A percentile compares a stretch with the other conserved stretches of the same genome.
Conservation (phyloP, 352 stramenopile genomes). For the Blastocystis sp. region DNA sequence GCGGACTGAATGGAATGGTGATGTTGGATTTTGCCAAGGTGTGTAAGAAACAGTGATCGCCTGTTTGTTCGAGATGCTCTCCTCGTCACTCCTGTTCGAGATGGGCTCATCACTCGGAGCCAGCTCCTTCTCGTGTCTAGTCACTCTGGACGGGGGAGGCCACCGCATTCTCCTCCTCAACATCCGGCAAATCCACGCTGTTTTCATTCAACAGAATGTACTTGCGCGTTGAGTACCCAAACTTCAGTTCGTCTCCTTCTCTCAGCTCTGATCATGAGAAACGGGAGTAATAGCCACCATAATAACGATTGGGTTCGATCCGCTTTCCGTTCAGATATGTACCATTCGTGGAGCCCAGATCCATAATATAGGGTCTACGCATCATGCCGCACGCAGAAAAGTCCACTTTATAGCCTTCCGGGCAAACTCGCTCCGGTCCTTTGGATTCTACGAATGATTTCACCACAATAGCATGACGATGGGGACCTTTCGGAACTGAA, state of each 20-base stretch:
- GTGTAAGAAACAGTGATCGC: conserved; percentile 12
- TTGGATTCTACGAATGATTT: conserved; percentile 28
- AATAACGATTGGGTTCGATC: conserved; percentile 81
- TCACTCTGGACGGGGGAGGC: background rate
- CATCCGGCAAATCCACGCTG: conserved; percentile 34
- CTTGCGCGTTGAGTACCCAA: conserved; percentile 82
- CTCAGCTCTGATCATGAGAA: conserved; percentile 74
- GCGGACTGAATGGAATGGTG: conserved; percentile 1
- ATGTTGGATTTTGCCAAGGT: conserved; percentile 29
- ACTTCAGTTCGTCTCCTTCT: conserved; percentile 81
- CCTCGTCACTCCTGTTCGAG: too few species aligned
- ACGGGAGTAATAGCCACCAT: conserved; percentile 58
- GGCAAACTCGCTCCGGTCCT: conserved; percentile 51
- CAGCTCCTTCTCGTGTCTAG: too few species aligned
- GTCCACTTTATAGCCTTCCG: conserved; percentile 62
- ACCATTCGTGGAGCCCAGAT: conserved; percentile 83
- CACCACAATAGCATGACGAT: background rate
- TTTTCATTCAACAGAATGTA: conserved; percentile 80
- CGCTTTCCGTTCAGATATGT: conserved; percentile 81
- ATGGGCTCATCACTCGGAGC: too few species aligned
- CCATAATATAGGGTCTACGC: conserved; percentile 81
- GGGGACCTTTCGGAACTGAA: conserved; percentile 78
- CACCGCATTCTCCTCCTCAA: conserved; percentile 1
- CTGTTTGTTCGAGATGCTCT: conserved; percentile 27
- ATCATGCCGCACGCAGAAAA: background rate